Conservation (phyloP, 768 basidiomycete species). For the Lactarius akahatsu region DNA sequence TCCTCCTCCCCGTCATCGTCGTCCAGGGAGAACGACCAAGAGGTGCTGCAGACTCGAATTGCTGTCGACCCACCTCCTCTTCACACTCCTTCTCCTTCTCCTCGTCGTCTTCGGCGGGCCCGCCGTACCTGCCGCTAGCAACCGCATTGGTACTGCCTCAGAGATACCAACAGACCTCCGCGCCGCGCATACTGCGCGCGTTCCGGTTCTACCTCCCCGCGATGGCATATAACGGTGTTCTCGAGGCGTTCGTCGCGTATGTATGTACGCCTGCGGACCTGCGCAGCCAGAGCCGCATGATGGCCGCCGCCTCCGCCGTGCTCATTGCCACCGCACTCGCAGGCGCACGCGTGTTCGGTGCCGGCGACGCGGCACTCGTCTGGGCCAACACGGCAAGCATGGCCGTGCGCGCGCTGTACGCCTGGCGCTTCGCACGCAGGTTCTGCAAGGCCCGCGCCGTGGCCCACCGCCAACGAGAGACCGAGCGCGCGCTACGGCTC, state of each 20-base stretch:
- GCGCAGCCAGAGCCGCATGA: constrained; percentile 75
- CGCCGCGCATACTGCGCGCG: constrained; percentile 68
- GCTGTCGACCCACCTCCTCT: constrained; percentile 55
- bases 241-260: constrained; percentile 88
- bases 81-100: constrained; percentile 69
- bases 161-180: constrained; percentile 72
- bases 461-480: not conserved
- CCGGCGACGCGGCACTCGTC: constrained; percentile 70
- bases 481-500: not conserved
- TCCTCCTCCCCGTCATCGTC: not conserved
- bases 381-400: constrained; percentile 76
- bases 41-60: constrained; percentile 39
- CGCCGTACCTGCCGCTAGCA: constrained; percentile 69
- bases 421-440: constrained; percentile 45
- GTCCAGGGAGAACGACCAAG: constrained; percentile 6
- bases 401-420: constrained; percentile 60
- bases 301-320: constrained; percentile 69
- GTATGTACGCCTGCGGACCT: constrained; percentile 69
- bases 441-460: constrained; percentile 43
- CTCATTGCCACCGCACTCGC: constrained; percentile 58
- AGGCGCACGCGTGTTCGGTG: constrained; percentile 43
- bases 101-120: constrained; percentile 73
- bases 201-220: constrained; percentile 92
- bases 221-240: constrained; percentile 83
- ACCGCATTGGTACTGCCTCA: constrained; percentile 68